A percentile compares a stretch with the other conserved stretches of the same genome.
These are phyloP conservation scores for Camelina sativa DNA, from an alignment of 345 rosid species.

Conservation along the genomic window DNA sequence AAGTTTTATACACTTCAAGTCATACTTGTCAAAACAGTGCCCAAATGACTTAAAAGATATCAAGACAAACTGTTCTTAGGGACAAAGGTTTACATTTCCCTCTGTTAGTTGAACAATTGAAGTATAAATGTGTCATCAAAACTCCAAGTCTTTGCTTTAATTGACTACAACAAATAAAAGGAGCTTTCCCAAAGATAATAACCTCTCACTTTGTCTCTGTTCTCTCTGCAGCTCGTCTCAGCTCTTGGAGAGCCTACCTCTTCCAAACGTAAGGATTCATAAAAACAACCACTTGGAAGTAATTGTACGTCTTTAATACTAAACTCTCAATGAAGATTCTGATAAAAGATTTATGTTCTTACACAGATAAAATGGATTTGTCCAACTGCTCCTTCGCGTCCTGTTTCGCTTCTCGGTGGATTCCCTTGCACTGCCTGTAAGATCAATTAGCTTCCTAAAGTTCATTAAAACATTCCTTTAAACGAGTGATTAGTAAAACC, in stretches of 20 bases:
- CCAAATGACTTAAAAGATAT: conserved; percentile 9
- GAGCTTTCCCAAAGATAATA: conserved; percentile 1
- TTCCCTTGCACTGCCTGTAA: conserved; percentile 83
- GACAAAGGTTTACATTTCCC: not conserved
- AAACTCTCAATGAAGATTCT: conserved; percentile 5
- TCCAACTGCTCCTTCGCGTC: conserved; percentile 83
- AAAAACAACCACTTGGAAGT: not conserved
- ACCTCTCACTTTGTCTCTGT: conserved; percentile 22
- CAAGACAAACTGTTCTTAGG: conserved; percentile 1
- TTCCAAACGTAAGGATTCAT: conserved; percentile 61
- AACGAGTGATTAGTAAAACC: not conserved
- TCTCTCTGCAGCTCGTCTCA: conserved; percentile 67
- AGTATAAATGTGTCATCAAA: conserved; percentile 4
- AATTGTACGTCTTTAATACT: not conserved
- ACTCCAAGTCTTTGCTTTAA: conserved; percentile 5
- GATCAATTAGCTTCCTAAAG: conserved; percentile 35
- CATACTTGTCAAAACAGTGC: conserved; percentile 6
- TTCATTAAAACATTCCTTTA: conserved; percentile 1
- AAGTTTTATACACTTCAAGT: conserved; percentile 4
- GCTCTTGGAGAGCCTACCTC: conserved; percentile 70
- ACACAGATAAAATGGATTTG: conserved; percentile 85
- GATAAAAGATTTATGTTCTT: conserved; percentile 5
- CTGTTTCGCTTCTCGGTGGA: conserved; percentile 71
- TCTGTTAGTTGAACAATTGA: conserved; percentile 1
- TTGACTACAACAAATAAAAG: not conserved